These are phyloP conservation scores for Seiridium cupressi DNA, from an alignment of 2,329 filamentous ascomycete species.

Conservation along the genomic window DNA sequence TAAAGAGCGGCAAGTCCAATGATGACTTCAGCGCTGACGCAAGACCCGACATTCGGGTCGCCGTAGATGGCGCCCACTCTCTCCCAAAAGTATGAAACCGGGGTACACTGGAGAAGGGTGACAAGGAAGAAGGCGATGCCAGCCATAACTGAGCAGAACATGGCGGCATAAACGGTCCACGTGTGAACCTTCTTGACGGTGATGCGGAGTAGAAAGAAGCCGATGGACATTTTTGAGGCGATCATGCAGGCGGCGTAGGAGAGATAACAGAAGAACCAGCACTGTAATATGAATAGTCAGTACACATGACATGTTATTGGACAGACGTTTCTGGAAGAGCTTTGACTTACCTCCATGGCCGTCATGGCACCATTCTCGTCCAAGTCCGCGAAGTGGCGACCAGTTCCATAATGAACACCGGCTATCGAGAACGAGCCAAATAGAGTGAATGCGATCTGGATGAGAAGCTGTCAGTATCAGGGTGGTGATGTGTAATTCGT, in stretches of 20 bases:
- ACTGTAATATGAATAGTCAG: not conserved
- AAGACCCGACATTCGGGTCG: slow-evolving; percentile 13
- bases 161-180: slow-evolving; percentile 15
- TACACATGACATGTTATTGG: not conserved
- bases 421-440: slow-evolving; percentile 6
- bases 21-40: slow-evolving; percentile 31
- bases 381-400: slow-evolving; percentile 6
- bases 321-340: not conserved
- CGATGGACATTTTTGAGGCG: slow-evolving; percentile 17
- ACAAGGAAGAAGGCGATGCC: slow-evolving; percentile 18
- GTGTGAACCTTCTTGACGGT: slow-evolving; percentile 14
- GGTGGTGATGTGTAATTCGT: not conserved
- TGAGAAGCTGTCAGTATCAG: not conserved
- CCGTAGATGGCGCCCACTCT: not conserved
- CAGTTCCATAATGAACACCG: slow-evolving; percentile 11
- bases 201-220: slow-evolving; percentile 19
- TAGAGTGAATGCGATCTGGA: slow-evolving; percentile 1
- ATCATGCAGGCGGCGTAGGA: slow-evolving; percentile 17
- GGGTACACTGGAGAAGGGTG: slow-evolving; percentile 18
- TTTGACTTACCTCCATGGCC: slow-evolving; percentile 10
- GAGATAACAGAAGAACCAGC: slow-evolving; percentile 15
- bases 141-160: slow-evolving; percentile 13
- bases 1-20: slow-evolving; percentile 43
- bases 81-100: slow-evolving; percentile 17
- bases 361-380: not conserved